A percentile compares a stretch with the other conserved stretches of the same genome.
Evolutionary conservation across 164 flowering plant genomes (phyloP).

Genomic region (Umbilicus rupestris): DNA sequence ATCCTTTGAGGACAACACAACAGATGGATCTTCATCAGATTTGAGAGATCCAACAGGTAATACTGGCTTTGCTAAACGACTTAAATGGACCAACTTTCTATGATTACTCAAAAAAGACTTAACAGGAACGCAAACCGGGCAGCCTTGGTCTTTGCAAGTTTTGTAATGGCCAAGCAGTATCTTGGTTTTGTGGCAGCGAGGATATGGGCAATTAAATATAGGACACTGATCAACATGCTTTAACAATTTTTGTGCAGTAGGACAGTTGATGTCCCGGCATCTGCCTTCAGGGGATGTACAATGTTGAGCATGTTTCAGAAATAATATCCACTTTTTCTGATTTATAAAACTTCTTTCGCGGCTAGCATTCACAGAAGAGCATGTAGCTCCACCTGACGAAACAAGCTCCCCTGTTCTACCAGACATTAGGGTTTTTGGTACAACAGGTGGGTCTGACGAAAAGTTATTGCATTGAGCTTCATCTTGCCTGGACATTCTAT

Average conservation of each 20-base stretch:
- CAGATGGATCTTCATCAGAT: slow-evolving; percentile 25
- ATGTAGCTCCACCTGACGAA: slow-evolving; percentile 19
- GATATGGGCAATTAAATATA: slow-evolving; percentile 33
- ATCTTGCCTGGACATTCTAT: slow-evolving; percentile 47
- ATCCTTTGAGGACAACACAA: slow-evolving; percentile 25
- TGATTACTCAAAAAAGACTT: slow-evolving; percentile 23
- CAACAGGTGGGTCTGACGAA: slow-evolving; percentile 39
- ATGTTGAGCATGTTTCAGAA: slow-evolving; percentile 67
- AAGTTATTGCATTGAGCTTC: slow-evolving; percentile 63
- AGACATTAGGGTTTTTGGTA: slow-evolving; percentile 25
- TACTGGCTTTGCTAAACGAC: slow-evolving; percentile 19
- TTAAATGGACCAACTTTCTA: slow-evolving; percentile 18
- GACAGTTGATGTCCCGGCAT: slow-evolving; percentile 50
- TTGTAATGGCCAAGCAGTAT: slow-evolving; percentile 38
- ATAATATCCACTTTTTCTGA: slow-evolving; percentile 68
- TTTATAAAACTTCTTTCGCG: slow-evolving; percentile 32
- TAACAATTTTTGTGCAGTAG: slow-evolving; percentile 42
- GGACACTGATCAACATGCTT: slow-evolving; percentile 52
- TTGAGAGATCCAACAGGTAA: slow-evolving; percentile 30
- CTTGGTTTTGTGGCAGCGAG: slow-evolving; percentile 48
- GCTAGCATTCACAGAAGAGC: slow-evolving; percentile 23
- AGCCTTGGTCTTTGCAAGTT: slow-evolving; percentile 34
- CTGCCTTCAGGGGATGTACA: slow-evolving; percentile 68
- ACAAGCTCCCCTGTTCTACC: slow-evolving; percentile 23
- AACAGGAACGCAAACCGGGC: slow-evolving; percentile 85